phyloP scores from a whole-genome alignment of 2,329 filamentous ascomycete genomes.

The Neonectria hederae region DNA sequence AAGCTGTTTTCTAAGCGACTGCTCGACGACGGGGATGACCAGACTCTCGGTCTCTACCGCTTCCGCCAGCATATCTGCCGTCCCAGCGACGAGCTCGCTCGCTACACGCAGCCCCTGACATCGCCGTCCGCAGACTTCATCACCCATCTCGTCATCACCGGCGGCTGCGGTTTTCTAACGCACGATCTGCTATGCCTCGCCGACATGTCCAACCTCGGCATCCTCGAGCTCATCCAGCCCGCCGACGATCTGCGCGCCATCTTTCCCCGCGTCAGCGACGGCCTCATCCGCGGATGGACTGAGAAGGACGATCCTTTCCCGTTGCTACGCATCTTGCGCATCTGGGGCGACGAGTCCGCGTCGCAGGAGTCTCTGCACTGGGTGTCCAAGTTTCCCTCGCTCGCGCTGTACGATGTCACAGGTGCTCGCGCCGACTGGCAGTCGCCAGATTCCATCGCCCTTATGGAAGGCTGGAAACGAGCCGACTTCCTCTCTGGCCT shows the following conservation, averaged over 20 bases:
- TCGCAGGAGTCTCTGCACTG: constrained; percentile 54
- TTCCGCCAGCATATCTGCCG: constrained; percentile 53
- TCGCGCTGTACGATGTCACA: constrained; percentile 57
- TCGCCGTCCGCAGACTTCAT: constrained; percentile 52
- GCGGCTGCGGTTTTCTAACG: constrained; percentile 47
- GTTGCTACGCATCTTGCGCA: constrained; percentile 55
- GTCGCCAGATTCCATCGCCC: constrained; percentile 34
- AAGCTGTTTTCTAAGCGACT: constrained; percentile 50
- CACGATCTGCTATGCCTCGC: constrained; percentile 54
- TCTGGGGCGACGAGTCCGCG: constrained; percentile 54
- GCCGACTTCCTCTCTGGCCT: constrained; percentile 36
- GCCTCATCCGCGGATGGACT: constrained; percentile 58
- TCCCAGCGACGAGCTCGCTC: constrained; percentile 46
- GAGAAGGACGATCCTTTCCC: constrained; percentile 55
- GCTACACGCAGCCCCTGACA: constrained; percentile 52
- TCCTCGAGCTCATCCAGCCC: constrained; percentile 58
- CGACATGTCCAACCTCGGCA: constrained; percentile 56
- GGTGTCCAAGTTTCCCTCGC: constrained; percentile 53
- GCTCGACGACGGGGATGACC: constrained; percentile 45
- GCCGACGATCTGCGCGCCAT: constrained; percentile 37
- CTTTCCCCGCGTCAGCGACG: constrained; percentile 55
- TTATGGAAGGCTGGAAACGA: constrained; percentile 48
- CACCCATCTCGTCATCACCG: constrained; percentile 53
- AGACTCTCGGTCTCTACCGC: constrained; percentile 49
- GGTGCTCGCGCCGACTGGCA: constrained; percentile 51